Evolutionary conservation across 192 early-diverging fungal species (phyloP).

Genomic region (Umbelopsis sp.): DNA sequence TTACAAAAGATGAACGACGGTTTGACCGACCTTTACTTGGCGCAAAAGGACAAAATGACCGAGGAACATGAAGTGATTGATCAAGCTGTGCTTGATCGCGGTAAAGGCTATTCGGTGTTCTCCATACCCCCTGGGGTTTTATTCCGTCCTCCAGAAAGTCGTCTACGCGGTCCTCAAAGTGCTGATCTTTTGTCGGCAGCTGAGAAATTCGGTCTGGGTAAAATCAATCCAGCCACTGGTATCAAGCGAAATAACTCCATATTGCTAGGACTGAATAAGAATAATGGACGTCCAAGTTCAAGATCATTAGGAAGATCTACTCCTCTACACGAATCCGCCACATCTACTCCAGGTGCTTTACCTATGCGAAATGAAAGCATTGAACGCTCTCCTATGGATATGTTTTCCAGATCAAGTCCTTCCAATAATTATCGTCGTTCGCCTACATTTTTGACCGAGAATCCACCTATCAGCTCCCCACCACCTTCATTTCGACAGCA

Average conservation of each 20-base stretch:
- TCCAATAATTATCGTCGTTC: slow-evolving; percentile 3
- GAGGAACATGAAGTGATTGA: slow-evolving; percentile 67
- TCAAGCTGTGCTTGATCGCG: slow-evolving; percentile 55
- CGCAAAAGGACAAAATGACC: slow-evolving; percentile 54
- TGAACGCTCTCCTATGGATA: slow-evolving; percentile 10
- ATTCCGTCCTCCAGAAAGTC: slow-evolving; percentile 80
- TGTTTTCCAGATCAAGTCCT: slow-evolving; percentile 3
- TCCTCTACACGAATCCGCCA: neutral
- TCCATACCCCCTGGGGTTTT: slow-evolving; percentile 75
- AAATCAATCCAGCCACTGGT: slow-evolving; percentile 4
- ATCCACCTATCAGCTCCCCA: neutral
- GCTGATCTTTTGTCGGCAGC: slow-evolving; percentile 9
- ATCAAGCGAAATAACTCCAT: slow-evolving; percentile 38
- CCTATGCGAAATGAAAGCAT: slow-evolving; percentile 12
- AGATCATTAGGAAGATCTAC: neutral
- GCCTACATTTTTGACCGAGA: neutral
- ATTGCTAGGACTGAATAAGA: slow-evolving; percentile 9
- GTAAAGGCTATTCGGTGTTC: slow-evolving; percentile 63
- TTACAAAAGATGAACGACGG: slow-evolving; percentile 69
- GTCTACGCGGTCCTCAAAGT: slow-evolving; percentile 47
- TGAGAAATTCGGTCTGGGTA: slow-evolving; percentile 11
- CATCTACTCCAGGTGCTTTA: neutral
- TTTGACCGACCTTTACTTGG: slow-evolving; percentile 68
- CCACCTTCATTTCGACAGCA: slow-evolving; percentile 3
- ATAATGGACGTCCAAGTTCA: neutral